Percentiles rank a stretch among this genome's conserved stretches.
These are phyloP conservation scores for Yamagishiella unicocca DNA, from an alignment of 139 green algal genomes.

Conservation along the genomic window DNA sequence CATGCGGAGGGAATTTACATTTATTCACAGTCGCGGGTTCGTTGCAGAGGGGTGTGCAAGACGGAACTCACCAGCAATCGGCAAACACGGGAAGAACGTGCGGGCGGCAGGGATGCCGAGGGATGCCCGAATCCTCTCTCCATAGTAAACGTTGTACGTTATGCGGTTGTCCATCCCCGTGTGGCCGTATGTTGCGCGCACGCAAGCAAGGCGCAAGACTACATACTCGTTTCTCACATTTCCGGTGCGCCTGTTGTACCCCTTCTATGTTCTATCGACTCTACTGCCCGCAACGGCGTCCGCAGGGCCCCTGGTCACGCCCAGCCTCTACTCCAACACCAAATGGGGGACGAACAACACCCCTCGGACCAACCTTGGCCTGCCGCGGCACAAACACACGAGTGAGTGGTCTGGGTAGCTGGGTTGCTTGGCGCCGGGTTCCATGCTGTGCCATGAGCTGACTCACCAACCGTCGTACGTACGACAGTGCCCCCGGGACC, in stretches of 20 bases:
- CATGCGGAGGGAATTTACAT: too few species aligned
- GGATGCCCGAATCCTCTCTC: not conserved
- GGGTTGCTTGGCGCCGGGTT: not conserved
- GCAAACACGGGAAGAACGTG: not conserved
- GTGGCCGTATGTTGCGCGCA: not conserved
- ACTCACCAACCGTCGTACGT: not conserved
- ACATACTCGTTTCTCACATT: not conserved
- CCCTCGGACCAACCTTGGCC: not conserved
- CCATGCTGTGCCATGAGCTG: not conserved
- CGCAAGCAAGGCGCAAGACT: not conserved
- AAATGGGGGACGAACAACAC: constrained; percentile 1
- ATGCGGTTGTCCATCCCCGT: not conserved
- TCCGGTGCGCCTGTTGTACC: not conserved
- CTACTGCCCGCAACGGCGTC: too few species aligned
- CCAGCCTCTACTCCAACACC: not conserved
- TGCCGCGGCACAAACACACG: not conserved
- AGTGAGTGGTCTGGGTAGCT: not conserved
- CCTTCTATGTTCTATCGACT: not conserved
- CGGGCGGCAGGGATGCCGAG: not conserved
- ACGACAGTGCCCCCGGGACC: constrained; percentile 26
- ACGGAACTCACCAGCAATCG: not conserved
- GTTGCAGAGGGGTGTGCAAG: not conserved
- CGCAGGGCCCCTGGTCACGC: not conserved
- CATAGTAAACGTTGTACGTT: not conserved
- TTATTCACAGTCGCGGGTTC: too few species aligned